Evolutionary conservation across 768 basidiomycete genomes (phyloP).

Genomic region (Rhodotorula paludigena): DNA sequence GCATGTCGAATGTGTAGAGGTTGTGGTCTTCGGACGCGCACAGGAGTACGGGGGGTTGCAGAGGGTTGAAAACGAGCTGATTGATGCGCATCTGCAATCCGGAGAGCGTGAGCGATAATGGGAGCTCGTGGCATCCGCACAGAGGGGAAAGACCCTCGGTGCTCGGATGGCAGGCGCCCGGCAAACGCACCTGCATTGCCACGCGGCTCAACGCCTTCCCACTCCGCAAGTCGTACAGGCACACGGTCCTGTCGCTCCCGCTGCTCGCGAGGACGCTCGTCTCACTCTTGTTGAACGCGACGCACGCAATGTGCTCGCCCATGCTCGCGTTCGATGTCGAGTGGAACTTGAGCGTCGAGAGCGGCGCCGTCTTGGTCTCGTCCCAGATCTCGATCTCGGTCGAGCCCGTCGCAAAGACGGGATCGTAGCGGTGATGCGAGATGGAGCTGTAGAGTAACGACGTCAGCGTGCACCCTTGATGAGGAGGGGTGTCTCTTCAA

Average conservation of each 20-base stretch:
- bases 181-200: conserved; percentile 68
- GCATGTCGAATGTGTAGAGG: conserved; percentile 93
- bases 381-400: conserved; percentile 96
- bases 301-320: conserved; percentile 77
- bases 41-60: conserved; percentile 81
- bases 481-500: too few species aligned
- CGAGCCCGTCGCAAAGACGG: conserved; percentile 90
- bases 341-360: conserved; percentile 40
- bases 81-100: conserved; percentile 85
- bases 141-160: not conserved
- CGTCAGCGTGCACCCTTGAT: not conserved
- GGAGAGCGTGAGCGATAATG: not conserved
- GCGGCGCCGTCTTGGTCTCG: conserved; percentile 64
- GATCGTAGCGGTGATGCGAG: conserved; percentile 83
- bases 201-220: conserved; percentile 89
- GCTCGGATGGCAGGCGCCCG: not conserved
- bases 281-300: conserved; percentile 91
- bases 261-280: conserved; percentile 89
- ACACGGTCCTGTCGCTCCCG: conserved; percentile 91
- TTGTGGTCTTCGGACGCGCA: conserved; percentile 99
- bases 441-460: conserved; percentile 59
- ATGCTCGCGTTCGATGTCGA: conserved; percentile 75
- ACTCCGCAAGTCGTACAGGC: conserved; percentile 90
- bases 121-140: not conserved
- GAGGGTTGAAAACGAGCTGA: conserved; percentile 89